These are phyloP conservation scores for Flaveria bidentis DNA, from an alignment of 129 eudicot species.

Conservation along the genomic window DNA sequence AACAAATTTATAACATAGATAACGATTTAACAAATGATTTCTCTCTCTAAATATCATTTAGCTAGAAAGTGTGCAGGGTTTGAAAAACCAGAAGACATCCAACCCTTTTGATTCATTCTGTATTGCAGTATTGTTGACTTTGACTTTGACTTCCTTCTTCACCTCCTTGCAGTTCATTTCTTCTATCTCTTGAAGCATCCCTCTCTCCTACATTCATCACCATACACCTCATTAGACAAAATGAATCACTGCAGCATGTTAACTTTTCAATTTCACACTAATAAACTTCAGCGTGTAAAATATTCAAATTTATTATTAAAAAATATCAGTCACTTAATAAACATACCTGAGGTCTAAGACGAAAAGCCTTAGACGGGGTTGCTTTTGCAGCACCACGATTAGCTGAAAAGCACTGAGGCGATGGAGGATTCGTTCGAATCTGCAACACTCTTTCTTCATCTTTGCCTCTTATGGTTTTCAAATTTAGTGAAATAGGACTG, in stretches of 20 bases:
- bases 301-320: not conserved
- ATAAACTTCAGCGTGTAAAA: not conserved
- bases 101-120: conserved; percentile 36
- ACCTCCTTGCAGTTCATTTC: conserved; percentile 17
- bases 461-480: conserved; percentile 51
- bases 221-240: not conserved
- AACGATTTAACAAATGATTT: not conserved
- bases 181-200: conserved; percentile 17
- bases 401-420: conserved; percentile 93
- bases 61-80: conserved; percentile 36
- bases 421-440: conserved; percentile 83
- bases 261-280: not conserved
- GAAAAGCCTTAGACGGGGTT: conserved; percentile 28
- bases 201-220: conserved; percentile 20
- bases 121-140: conserved; percentile 11
- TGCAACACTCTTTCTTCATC: conserved; percentile 51
- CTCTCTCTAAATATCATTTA: not conserved
- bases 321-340: not conserved
- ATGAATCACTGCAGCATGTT: not conserved
- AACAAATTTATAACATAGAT: not conserved
- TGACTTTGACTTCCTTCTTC: conserved; percentile 27
- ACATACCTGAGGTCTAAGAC: conserved; percentile 35
- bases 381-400: conserved; percentile 35
- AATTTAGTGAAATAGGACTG: conserved; percentile 52
- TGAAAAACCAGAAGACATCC: conserved; percentile 29